Base-by-base conservation (phyloP, 352 stramenopile species). In the Phytophthora boehmeriae region DNA sequence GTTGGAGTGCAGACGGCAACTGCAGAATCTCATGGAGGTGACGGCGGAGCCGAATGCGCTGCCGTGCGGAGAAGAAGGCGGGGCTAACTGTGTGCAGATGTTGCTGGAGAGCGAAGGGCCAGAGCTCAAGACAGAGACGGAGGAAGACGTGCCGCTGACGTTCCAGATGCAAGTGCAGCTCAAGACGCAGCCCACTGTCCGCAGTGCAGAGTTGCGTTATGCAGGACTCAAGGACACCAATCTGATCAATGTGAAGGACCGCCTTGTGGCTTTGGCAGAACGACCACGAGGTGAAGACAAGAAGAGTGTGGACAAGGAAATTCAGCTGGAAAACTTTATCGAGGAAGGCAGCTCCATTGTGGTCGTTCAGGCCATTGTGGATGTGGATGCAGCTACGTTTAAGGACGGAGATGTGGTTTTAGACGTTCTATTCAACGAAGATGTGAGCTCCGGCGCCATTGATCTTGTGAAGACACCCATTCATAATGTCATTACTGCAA, bases 181-280 rank as follows among this genome's bases (percentile, higher is more conserved):
- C 20, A 83, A 78, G 49, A 81, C 78, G 11, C 47, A 54, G 22
- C 13, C 23, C 0, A 54, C 30, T 13, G 66, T 92, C 3, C 49
- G 64, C n/a, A 23, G 42, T 35, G 64, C 59, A 9, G 73, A 90
- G 54, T 57, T 92, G 11, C 80, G 80, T 22, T 92, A 78, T 32
- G 67, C 76, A 11, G 78, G 80, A 27, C 59, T 89, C 8, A 80
- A 80, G 28, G 71, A 86, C 57, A 76, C 76, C 38, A 90, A 82
- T 42, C 71, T 90, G 23, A 30, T 92, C 10, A 94, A 88, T 49
- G 71, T 94, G 20, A 91, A 90, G 59, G 81, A 94, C 4, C 65
- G 59, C n/a, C 54, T 92, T 2, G 63, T 89, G 16, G 45, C 61
- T 2, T 55, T 84, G 20, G 79, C 80, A 0, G 59, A 75, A 20